Evolutionary conservation across 768 basidiomycete genomes (phyloP).

Genomic region (Lactarius akahatsu): DNA sequence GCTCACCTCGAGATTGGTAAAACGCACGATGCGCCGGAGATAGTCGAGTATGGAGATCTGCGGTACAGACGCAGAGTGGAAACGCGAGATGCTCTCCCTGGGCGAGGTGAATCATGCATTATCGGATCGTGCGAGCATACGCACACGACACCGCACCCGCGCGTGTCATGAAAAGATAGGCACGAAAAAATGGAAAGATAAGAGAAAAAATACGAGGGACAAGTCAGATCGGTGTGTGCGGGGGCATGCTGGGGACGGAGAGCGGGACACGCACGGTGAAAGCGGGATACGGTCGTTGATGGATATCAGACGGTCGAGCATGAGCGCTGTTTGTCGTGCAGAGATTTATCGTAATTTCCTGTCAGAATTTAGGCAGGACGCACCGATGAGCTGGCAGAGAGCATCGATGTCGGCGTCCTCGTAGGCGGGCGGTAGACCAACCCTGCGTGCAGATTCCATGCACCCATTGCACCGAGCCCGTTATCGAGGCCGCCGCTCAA

Average conservation of each 20-base stretch:
- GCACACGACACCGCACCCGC: too few relatives aligned
- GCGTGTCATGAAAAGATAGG: not conserved
- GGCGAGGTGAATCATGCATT: constrained; percentile 2
- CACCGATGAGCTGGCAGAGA: constrained; percentile 88
- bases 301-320: constrained; percentile 90
- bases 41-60: constrained; percentile 89
- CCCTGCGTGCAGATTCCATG: constrained; percentile 76
- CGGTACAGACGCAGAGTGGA: constrained; percentile 92
- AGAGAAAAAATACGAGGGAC: not conserved
- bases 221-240: constrained; percentile 25
- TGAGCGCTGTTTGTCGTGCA: constrained; percentile 65
- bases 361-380: constrained; percentile 30
- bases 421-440: constrained; percentile 80
- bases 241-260: constrained; percentile 23
- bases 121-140: not conserved
- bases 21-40: constrained; percentile 88
- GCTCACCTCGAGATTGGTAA: constrained; percentile 86
- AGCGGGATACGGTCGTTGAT: constrained; percentile 97
- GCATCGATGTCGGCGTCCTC: constrained; percentile 80
- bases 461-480: constrained; percentile 68
- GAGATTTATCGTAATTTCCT: constrained; percentile 20
- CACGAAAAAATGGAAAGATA: not conserved
- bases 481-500: constrained; percentile 25
- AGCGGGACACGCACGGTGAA: constrained; percentile 52
- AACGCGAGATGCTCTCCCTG: constrained; percentile 89